phyloP scores from a whole-genome alignment of 495 filamentous ascomycete genomes.

The Penicillium subrubescens region DNA sequence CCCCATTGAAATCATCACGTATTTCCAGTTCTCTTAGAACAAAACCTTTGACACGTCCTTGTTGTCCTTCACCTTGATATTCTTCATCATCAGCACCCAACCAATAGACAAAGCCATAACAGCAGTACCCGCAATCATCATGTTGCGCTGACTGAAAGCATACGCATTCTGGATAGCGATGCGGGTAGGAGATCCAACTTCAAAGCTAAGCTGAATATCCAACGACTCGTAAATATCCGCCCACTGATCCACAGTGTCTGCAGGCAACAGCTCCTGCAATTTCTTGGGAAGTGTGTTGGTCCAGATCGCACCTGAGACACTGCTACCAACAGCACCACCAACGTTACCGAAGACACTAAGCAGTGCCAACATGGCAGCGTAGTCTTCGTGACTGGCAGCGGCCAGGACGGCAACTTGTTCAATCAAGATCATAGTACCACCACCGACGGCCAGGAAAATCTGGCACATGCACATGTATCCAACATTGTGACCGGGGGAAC shows the following conservation, averaged over 20 bases:
- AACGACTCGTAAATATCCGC: conserved; percentile 18
- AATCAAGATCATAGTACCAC: conserved; percentile 61
- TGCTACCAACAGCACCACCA: conserved; percentile 64
- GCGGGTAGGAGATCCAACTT: conserved; percentile 51
- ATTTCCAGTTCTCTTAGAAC: conserved; percentile 26
- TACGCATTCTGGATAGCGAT: conserved; percentile 60
- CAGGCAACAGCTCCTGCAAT: conserved; percentile 58
- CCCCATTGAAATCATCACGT: background rate
- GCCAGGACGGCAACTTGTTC: conserved; percentile 73
- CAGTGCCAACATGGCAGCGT: conserved; percentile 44
- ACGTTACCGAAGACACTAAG: conserved; percentile 60
- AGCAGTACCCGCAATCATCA: conserved; percentile 54
- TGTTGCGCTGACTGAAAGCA: conserved; percentile 54
- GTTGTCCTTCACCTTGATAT: conserved; percentile 57
- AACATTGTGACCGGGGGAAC: conserved; percentile 54
- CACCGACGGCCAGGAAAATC: conserved; percentile 70
- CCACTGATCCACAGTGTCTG: conserved; percentile 26
- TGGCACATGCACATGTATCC: conserved; percentile 75
- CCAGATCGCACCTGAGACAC: conserved; percentile 52
- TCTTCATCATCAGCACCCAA: conserved; percentile 51
- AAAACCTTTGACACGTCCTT: conserved; percentile 26
- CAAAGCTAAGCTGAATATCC: conserved; percentile 52
- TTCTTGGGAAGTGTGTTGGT: conserved; percentile 59
- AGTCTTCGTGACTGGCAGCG: conserved; percentile 57
- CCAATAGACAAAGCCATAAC: conserved; percentile 50